Base-by-base conservation (phyloP, 768 basidiomycete species). In the Tulasnella calospora region DNA sequence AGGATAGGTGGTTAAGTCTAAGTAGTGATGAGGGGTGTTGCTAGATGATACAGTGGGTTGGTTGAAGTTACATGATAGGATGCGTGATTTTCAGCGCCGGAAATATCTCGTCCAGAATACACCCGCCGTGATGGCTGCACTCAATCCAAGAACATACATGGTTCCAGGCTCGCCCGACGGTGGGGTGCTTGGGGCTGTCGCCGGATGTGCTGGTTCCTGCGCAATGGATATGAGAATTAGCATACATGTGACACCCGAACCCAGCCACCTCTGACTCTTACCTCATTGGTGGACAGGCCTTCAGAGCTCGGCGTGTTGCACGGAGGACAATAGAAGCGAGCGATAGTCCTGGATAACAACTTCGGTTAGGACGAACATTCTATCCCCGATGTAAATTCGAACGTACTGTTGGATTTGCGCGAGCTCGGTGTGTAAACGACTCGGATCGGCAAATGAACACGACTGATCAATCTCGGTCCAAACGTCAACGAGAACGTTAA, bases 401-500 rank as follows among this genome's bases (percentile, higher is more conserved):
- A 33, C 61, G 27, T 13, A 67, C 61, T 67, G 27, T 67, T 67
- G 61, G 19, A 67, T 67, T 30, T 67, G 15, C 12, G 61, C 61
- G 13, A 67, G n/a, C 33, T 67, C 61, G 27, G 0, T 17, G 30
- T 67, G 61, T 17, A 67, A 67, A 67, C 61, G 35, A 12, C 61
- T 67, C 61, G 61, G 61, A 67, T 67, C 30, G 61, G 61, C 61
- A 33, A 30, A 67, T 67, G 61, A 27, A 15, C 27, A 30, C 33
- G n/a, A 27, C 33, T 30, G 61, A 67, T 67, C 61, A 67, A 67
- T 67, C 15, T 67, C 61, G 61, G 61, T 35, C 23, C 33, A 67
- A 30, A 67, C 61, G 61, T 67, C 61, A 35, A 67, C 61, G 61
- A 67, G 61, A 67, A 67, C 61, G 27, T 67, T 67, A 33, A 67